Percentiles rank a stretch among this genome's conserved stretches.
Evolutionary conservation across 2,329 filamentous ascomycete species (phyloP).

Genomic region (Aspergillus uvarum): DNA sequence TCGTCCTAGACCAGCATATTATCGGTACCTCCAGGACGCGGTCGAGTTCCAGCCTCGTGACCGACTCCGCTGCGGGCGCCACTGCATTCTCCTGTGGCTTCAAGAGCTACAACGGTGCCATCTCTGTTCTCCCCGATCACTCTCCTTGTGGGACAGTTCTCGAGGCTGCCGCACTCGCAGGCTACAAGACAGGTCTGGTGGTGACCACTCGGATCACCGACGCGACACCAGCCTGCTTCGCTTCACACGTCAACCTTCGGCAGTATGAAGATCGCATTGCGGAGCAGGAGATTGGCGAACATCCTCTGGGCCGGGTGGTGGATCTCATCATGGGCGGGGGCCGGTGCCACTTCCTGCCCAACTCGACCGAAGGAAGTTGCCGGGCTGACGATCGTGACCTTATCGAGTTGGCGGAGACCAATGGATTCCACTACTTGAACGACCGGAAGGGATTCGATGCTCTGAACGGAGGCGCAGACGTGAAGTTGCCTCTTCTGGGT

Average conservation of each 20-base stretch:
- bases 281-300: slow-evolving; percentile 84
- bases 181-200: slow-evolving; percentile 89
- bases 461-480: slow-evolving; percentile 64
- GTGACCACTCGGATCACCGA: slow-evolving; percentile 95
- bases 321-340: slow-evolving; percentile 93
- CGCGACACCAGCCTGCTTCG: slow-evolving; percentile 94
- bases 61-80: slow-evolving; percentile 93
- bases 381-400: slow-evolving; percentile 76
- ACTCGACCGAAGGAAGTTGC: slow-evolving; percentile 77
- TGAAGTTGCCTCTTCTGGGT: slow-evolving; percentile 78
- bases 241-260: slow-evolving; percentile 77
- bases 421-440: slow-evolving; percentile 78
- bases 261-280: slow-evolving; percentile 87
- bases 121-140: slow-evolving; percentile 81
- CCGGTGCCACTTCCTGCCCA: slow-evolving; percentile 87
- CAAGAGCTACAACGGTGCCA: slow-evolving; percentile 97
- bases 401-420: slow-evolving; percentile 67
- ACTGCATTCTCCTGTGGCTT: slow-evolving; percentile 90
- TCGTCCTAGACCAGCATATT: slow-evolving; percentile 82
- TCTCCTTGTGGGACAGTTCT: slow-evolving; percentile 87
- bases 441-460: slow-evolving; percentile 73
- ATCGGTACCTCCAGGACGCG: slow-evolving; percentile 88
- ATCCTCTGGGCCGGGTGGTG: slow-evolving; percentile 80
- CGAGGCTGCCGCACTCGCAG: slow-evolving; percentile 87
- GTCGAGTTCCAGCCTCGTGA: slow-evolving; percentile 80